Conservation (phyloP, 2,329 filamentous ascomycete species). For the Neonectria ditissima region DNA sequence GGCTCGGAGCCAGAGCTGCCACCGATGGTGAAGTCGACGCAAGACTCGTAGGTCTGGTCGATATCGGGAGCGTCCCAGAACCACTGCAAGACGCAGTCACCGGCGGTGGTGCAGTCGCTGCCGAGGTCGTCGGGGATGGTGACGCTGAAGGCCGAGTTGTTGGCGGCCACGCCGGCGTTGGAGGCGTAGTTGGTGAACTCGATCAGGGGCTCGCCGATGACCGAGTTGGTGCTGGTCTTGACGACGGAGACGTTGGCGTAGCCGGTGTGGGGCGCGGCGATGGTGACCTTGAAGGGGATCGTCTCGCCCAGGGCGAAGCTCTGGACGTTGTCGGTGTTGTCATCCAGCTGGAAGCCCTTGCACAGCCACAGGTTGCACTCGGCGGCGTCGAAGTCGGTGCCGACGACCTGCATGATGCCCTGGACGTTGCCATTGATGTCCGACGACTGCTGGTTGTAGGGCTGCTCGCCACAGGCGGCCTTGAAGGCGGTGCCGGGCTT, state of each 20-base stretch:
- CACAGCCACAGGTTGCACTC: conserved; percentile 59
- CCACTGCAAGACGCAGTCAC: conserved; percentile 69
- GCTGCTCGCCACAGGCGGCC: conserved; percentile 57
- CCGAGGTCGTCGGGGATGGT: conserved; percentile 63
- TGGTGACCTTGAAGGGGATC: conserved; percentile 54
- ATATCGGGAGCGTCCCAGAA: conserved; percentile 68
- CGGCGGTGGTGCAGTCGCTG: conserved; percentile 60
- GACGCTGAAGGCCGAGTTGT: conserved; percentile 64
- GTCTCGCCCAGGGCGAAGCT: conserved; percentile 56
- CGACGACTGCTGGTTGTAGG: conserved; percentile 48
- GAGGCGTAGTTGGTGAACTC: conserved; percentile 67
- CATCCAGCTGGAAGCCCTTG: conserved; percentile 59
- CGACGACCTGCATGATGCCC: conserved; percentile 50
- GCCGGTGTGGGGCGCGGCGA: conserved; percentile 60
- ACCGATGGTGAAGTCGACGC: conserved; percentile 65
- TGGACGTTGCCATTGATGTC: conserved; percentile 55
- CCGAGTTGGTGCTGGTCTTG: conserved; percentile 61
- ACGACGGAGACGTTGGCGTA: conserved; percentile 69
- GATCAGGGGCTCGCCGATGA: conserved; percentile 66
- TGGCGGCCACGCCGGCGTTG: conserved; percentile 52
- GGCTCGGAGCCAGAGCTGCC: conserved; percentile 17
- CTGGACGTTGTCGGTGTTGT: conserved; percentile 58
- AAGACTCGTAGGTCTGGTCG: conserved; percentile 72
- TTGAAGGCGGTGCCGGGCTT: conserved; percentile 57
- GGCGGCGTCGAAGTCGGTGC: conserved; percentile 37